Percentiles rank a stretch among this genome's conserved stretches.
Evolutionary conservation across 2,329 filamentous ascomycete species (phyloP).

Genomic region (Alternaria dauci): DNA sequence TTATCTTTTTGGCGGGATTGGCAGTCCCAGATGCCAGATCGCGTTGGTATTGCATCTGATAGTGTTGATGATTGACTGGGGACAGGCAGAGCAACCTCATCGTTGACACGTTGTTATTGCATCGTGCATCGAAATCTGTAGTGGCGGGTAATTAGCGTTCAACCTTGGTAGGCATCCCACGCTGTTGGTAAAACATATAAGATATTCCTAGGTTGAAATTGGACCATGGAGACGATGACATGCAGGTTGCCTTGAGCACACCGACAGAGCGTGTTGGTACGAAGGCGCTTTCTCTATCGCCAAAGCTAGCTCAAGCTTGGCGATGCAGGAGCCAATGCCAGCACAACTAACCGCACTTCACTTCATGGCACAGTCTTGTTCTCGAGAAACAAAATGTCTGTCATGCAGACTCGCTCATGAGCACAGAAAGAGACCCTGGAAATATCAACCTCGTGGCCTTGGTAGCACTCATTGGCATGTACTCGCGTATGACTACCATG

Average conservation of each 20-base stretch:
- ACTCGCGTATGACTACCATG: neutral
- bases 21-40: slow-evolving; percentile 1
- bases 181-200: neutral
- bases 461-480: neutral
- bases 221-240: neutral
- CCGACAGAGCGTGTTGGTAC: neutral
- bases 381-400: neutral
- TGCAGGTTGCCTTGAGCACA: neutral
- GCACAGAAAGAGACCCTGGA: neutral
- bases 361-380: neutral
- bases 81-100: neutral
- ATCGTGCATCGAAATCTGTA: neutral
- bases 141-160: neutral
- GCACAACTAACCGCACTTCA: neutral
- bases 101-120: neutral
- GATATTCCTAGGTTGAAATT: neutral
- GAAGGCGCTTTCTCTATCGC: neutral
- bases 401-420: neutral
- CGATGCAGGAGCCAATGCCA: neutral
- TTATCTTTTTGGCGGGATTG: slow-evolving; percentile 28
- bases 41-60: neutral
- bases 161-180: neutral
- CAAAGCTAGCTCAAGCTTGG: neutral
- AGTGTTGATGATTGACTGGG: neutral
- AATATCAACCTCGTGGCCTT: neutral